These are phyloP conservation scores for Peniophora sp. DNA, from an alignment of 1,284 basidiomycete genomes.

Conservation along the genomic window DNA sequence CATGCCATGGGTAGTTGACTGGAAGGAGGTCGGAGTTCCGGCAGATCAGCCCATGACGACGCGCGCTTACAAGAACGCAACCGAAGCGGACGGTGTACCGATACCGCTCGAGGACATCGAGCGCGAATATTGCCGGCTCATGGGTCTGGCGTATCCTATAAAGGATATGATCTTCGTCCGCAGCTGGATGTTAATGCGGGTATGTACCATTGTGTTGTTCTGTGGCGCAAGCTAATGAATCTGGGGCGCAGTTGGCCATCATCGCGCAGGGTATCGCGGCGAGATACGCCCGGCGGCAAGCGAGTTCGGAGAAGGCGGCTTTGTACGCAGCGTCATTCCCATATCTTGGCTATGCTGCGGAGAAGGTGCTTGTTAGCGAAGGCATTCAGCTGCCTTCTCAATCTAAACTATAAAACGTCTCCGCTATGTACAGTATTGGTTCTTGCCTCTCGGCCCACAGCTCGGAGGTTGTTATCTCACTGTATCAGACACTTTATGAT, in stretches of 20 bases:
- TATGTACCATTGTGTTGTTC: constrained; percentile 29
- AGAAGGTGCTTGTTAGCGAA: constrained; percentile 46
- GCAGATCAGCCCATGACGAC: constrained; percentile 10
- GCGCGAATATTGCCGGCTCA: constrained; percentile 62
- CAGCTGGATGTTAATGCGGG: constrained; percentile 86
- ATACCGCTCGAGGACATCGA: constrained; percentile 72
- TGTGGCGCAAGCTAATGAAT: not conserved
- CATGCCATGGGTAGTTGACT: constrained; percentile 73
- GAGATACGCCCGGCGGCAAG: constrained; percentile 77
- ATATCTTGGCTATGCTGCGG: constrained; percentile 57
- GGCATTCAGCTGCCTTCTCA: constrained; percentile 24
- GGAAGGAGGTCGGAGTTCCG: constrained; percentile 17
- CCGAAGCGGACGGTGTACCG: constrained; percentile 38
- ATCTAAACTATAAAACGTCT: constrained; percentile 6
- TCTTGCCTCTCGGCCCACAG: too few relatives aligned
- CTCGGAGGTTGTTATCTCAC: too few relatives aligned
- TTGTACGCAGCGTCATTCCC: constrained; percentile 53
- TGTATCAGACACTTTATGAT: too few relatives aligned
- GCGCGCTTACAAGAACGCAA: constrained; percentile 56
- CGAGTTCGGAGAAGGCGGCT: constrained; percentile 72
- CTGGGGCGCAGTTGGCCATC: constrained; percentile 55
- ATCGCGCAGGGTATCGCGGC: constrained; percentile 94
- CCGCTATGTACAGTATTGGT: too few relatives aligned
- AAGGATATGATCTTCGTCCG: constrained; percentile 68
- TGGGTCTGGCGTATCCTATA: constrained; percentile 62